Evolutionary conservation across 2,329 filamentous ascomycete species (phyloP).

Genomic region (Tricladium varicosporioides): DNA sequence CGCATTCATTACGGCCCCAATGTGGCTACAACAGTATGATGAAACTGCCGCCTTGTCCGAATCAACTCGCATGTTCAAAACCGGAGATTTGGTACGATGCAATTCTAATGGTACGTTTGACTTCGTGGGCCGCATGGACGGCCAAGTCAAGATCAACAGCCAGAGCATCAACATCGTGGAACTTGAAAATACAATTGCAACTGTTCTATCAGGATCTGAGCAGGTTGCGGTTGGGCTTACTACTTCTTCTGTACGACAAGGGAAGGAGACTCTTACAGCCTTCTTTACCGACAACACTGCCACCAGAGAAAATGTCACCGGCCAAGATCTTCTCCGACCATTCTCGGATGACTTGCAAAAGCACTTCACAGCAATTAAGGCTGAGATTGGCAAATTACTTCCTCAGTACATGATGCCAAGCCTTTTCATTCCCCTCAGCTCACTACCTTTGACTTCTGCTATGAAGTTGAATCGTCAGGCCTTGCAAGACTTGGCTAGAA

Average conservation of each 20-base stretch:
- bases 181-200: background rate
- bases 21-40: background rate
- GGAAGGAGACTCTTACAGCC: background rate
- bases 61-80: background rate
- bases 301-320: background rate
- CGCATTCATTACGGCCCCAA: background rate
- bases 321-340: background rate
- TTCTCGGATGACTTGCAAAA: background rate
- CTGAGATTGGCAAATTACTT: slow-evolving; percentile 31
- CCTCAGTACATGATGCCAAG: slow-evolving; percentile 34
- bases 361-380: slow-evolving; percentile 4
- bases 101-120: background rate
- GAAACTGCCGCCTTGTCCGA: too few relatives aligned
- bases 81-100: slow-evolving; percentile 1
- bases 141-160: background rate
- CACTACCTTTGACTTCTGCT: slow-evolving; percentile 30
- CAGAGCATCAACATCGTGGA: background rate
- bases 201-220: slow-evolving; percentile 34
- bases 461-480: slow-evolving; percentile 36
- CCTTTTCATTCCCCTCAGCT: slow-evolving; percentile 28
- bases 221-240: background rate
- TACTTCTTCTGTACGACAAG: background rate
- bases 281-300: background rate
- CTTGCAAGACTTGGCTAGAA: slow-evolving; percentile 22
- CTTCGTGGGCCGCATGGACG: background rate